Evolutionary conservation across 768 basidiomycete genomes (phyloP).

Genomic region (Leccinum fibrillosum): DNA sequence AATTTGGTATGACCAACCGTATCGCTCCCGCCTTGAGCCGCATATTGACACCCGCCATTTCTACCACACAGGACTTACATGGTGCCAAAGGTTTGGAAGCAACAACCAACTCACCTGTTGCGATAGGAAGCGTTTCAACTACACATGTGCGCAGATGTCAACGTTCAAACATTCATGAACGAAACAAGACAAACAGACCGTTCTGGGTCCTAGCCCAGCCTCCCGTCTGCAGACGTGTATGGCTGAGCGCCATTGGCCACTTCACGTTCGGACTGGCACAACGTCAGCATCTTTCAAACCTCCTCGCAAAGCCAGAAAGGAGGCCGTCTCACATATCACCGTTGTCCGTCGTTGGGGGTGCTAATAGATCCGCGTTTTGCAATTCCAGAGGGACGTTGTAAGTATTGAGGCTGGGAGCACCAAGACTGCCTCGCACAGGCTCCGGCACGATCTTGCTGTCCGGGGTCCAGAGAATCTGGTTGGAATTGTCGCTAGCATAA

Average conservation of each 20-base stretch:
- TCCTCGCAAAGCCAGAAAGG: not conserved
- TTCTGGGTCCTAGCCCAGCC: slow-evolving; percentile 64
- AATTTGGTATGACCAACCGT: slow-evolving; percentile 18
- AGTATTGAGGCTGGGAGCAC: slow-evolving; percentile 50
- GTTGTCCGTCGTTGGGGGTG: slow-evolving; percentile 58
- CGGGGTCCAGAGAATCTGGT: slow-evolving; percentile 38
- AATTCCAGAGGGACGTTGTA: slow-evolving; percentile 50
- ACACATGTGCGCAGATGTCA: not conserved
- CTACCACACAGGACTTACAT: not conserved
- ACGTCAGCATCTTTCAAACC: not conserved
- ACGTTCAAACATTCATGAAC: not conserved
- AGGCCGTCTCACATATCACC: slow-evolving; percentile 41
- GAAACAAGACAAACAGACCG: slow-evolving; percentile 26
- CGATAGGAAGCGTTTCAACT: slow-evolving; percentile 39
- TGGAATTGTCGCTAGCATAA: slow-evolving; percentile 40
- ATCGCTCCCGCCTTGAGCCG: slow-evolving; percentile 37
- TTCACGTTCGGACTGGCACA: slow-evolving; percentile 41
- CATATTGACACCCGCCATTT: slow-evolving; percentile 34
- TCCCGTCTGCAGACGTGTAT: slow-evolving; percentile 51
- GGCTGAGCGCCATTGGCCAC: slow-evolving; percentile 58
- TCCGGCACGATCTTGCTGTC: slow-evolving; percentile 27
- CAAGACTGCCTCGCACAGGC: slow-evolving; percentile 42
- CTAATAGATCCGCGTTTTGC: slow-evolving; percentile 55
- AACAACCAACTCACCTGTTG: slow-evolving; percentile 26
- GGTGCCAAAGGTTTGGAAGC: not conserved